Base-by-base conservation (phyloP, 139 green algal genomes). In the Chlamydomonas urium region DNA sequence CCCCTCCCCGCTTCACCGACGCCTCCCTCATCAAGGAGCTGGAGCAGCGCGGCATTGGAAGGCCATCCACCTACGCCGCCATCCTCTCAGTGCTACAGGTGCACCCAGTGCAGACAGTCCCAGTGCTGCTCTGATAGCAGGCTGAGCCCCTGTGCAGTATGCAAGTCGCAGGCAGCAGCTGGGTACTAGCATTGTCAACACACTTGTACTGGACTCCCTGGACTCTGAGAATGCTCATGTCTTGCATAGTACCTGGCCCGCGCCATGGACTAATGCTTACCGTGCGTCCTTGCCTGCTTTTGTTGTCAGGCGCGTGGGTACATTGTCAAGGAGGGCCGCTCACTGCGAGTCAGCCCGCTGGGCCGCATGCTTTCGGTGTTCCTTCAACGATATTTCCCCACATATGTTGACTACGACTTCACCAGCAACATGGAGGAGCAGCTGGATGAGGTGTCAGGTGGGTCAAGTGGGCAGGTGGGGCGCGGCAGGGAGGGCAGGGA, bases 1-100 rank as follows among this genome's bases (percentile, higher is more conserved):
- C 91, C 1, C n/a, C n/a, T n/a, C n/a, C n/a, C n/a, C n/a, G n/a
- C n/a, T 97, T 81, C 86, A 92, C 83, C 1, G 92, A 97, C 38
- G 89, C 79, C 5, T 80, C 65, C 33, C 77, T 96, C 33, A 86
- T 97, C 34, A 91, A 89, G 75, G 71, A 68, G 1, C 65, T 98
- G 69, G 93, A 98, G 81, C 88, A 93, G 76, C 56, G 68, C 17
- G 93, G 93, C 38, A 93, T 98, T 10, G 94, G 94, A 0, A 77
- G 94, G 6, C 94, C 94, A 56, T 96, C 90, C 42, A 98, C 94
- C 3, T 98, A 97, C 72, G 92, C 92, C 1, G 69, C 88, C 47
- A 94, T 85, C 62, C 73, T 98, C 14, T 58, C 71, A n/a, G 48
- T 94, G 70, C 85, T 97, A 53, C 79, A 91, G 82, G 86, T 87